Evolutionary conservation across 73 alveolate genomes (phyloP).

Genomic region (Tetrahymena thermophila): DNA sequence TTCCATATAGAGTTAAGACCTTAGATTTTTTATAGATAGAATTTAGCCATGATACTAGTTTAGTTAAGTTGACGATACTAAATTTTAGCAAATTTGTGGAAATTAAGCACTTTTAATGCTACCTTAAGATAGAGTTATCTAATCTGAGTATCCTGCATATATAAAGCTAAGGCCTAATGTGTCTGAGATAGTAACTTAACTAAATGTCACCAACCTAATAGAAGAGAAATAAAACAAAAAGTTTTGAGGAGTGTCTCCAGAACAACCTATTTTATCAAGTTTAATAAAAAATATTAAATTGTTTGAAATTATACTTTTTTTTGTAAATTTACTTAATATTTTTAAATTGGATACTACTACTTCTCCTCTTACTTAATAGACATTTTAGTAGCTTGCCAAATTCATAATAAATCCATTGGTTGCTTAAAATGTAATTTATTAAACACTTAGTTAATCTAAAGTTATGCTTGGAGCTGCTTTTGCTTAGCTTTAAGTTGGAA

Average conservation of each 20-base stretch:
- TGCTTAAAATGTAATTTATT: neutral
- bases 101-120: too few species aligned
- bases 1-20: neutral
- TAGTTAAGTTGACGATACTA: too few species aligned
- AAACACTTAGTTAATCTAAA: neutral
- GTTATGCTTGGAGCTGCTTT: neutral
- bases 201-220: neutral
- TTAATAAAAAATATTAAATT: too few species aligned
- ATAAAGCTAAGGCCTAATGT: neutral
- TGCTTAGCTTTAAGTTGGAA: neutral
- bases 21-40: neutral
- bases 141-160: neutral
- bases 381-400: neutral
- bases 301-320: too few species aligned
- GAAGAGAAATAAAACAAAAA: neutral
- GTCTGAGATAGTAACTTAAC: neutral
- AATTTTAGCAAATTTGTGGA: neutral
- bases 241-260: neutral
- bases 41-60: neutral
- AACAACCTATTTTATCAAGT: neutral
- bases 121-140: neutral
- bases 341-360: too few species aligned
- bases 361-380: neutral
- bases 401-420: neutral
- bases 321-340: neutral